phyloP scores from a whole-genome alignment of 2,329 filamentous ascomycete genomes.

The Aspergillus quadrilineatus region DNA sequence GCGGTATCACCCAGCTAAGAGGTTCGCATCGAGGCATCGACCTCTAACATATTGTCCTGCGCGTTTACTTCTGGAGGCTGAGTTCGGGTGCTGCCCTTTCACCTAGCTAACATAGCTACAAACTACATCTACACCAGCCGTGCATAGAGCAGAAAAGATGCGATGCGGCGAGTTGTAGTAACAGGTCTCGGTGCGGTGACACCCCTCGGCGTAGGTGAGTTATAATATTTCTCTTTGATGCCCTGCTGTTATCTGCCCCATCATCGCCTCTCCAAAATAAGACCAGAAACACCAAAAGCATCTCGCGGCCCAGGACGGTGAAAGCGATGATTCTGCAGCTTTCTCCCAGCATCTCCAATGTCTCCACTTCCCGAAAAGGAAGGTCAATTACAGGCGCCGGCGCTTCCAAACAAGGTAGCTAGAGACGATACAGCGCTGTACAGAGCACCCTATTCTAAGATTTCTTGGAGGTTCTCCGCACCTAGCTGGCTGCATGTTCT shows the following conservation, averaged over 20 bases:
- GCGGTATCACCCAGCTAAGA: background rate
- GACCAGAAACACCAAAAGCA: background rate
- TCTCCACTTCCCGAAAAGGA: constrained; percentile 37
- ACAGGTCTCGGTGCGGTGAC: constrained; percentile 80
- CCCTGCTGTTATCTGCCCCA: background rate
- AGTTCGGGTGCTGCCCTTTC: background rate
- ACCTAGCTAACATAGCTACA: background rate
- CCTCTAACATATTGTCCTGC: background rate
- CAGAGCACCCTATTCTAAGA: background rate
- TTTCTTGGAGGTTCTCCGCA: background rate
- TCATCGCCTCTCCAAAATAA: background rate
- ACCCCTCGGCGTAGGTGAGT: constrained; percentile 72
- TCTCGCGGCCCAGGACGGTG: background rate
- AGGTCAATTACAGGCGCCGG: constrained; percentile 28
- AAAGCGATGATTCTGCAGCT: constrained; percentile 1
- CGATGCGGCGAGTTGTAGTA: constrained; percentile 69
- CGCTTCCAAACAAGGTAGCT: constrained; percentile 20
- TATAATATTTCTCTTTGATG: background rate
- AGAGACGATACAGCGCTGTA: constrained; percentile 12
- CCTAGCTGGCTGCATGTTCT: background rate
- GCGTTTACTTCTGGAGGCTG: background rate
- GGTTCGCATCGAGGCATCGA: background rate
- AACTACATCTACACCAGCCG: background rate
- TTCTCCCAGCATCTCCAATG: constrained; percentile 11
- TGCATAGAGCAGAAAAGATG: constrained; percentile 15